These are phyloP conservation scores for Xylaria sp. DNA, from an alignment of 2,329 filamentous ascomycete species.

Conservation along the genomic window DNA sequence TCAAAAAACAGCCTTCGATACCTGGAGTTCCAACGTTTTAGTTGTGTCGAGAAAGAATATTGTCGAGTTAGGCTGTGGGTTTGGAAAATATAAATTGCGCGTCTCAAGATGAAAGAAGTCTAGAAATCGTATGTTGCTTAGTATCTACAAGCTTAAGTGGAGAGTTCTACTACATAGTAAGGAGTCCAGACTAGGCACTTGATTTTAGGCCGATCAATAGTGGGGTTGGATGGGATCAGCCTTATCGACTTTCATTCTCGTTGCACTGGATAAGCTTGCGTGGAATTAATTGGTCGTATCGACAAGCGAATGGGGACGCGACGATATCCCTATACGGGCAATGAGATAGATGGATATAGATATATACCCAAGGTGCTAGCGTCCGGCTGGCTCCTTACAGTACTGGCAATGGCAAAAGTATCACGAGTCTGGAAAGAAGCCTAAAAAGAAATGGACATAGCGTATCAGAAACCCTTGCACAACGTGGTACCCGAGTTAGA, in stretches of 20 bases:
- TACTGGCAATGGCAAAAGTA: too few species aligned
- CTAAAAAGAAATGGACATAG: background rate
- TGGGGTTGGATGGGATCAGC: conserved; percentile 28
- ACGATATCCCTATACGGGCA: conserved; percentile 16
- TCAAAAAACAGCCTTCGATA: background rate
- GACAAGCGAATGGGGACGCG: conserved; percentile 16
- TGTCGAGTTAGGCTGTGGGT: background rate
- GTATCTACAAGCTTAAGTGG: background rate
- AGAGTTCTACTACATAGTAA: too few species aligned
- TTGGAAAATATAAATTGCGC: background rate
- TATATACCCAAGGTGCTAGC: too few species aligned
- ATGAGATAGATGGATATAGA: background rate
- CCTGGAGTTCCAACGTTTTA: background rate
- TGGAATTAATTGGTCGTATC: conserved; percentile 11
- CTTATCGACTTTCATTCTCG: conserved; percentile 7
- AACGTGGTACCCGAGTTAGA: background rate
- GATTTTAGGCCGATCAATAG: background rate
- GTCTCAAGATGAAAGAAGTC: background rate
- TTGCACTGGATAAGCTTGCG: conserved; percentile 12
- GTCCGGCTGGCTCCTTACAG: too few species aligned
- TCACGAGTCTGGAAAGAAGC: background rate
- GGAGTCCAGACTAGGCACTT: conserved; percentile 1
- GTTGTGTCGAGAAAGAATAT: background rate
- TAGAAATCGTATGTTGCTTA: background rate
- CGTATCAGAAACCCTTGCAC: conserved; percentile 6